Base-by-base conservation (phyloP, 805 yeast genomes). In the Ogataea sp. region DNA sequence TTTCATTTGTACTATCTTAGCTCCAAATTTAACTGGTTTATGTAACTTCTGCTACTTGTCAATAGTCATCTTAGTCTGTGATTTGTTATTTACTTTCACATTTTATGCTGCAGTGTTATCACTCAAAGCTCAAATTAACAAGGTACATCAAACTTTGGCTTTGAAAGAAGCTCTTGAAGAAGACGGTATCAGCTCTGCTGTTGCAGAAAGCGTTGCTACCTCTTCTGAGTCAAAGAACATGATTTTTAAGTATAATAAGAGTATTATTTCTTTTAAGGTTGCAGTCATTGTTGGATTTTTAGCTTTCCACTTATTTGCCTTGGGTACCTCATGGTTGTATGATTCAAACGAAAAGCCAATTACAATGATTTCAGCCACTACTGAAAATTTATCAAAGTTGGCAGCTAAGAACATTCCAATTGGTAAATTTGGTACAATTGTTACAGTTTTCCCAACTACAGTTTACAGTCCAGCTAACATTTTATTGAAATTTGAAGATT, bases 111-210 rank as follows among this genome's bases (percentile, higher is more conserved):
- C 96, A 3, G 75, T 86, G 39, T 72, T 90, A 48, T 79, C 95
- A 2, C 71, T 90, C 59, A 90, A 90, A 63, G 78, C 90, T 34
- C 96, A 93, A 61, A 86, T 90, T 58, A 78, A 78, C 56, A 70
- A 84, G 43, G 93, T 93, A 40, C 86, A 89, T 61, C 78, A 86
- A 47, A 83, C 87, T 35, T 78, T 85, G 43, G 75, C 78, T 40
- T 73, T 88, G 55, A 80, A 82, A 55, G 78, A 76, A 45, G 87
- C 85, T 23, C 68, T 90, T 46, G 93, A 89, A 65, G 98, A 90
- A 58, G 98, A 90, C 54, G 97, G 98, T 20, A 75, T 90, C 26
- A 72, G 83, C 33, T 75, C 78, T 30, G 59, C 67, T 35, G 83
- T 83, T 26, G 96, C 96, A 10, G 78, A 75, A 46, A 71, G 78